Base-by-base conservation (phyloP, 1,284 basidiomycete species). In the Melanopsichium pennsylvanicum region DNA sequence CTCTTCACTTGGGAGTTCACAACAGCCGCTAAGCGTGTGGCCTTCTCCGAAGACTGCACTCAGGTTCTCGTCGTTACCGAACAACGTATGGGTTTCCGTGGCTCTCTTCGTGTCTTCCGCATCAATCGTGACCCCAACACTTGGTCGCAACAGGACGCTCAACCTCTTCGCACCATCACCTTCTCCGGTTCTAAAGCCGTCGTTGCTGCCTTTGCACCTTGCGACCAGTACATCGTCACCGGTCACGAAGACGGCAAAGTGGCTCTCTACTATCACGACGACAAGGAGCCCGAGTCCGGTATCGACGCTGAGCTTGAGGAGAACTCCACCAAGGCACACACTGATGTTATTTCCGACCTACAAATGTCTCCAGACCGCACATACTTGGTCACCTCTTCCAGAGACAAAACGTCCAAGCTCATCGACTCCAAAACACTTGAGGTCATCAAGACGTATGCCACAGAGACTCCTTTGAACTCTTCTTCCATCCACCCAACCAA, bases 241-340 rank as follows among this genome's bases (percentile, higher is more conserved):
- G 95, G 84, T 86, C 96, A 99, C 84, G 95, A 97, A 83, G 91
- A 91, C 58, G 96, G 96, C 22, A 97, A 95, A 81, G 87, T 98
- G 27, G 76, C 78, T 8, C 43, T 63, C 10, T 80, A 79, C 64
- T 71, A 74, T 49, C 79, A 81, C 67, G 79, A 81, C 56, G 58
- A 62, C 19, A 69, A 80, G 61, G 74, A 80, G 56, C 75, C 75
- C 32, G 79, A 81, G 61, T 68, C 57, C 33, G 80, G 78, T 18
- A 70, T 93, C 83, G 90, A 94, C 76, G 87, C 88, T 60, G 91
- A 90, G 83, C 88, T 88, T 1, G 94, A 94, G 59, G 91, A 96
- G 60, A 91, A 96, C 83, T 84, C 67, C 27, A 66, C 57, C 15
- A 41, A 70, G 9, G 77, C 75, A 25, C 76, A 80, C 45, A 23